Conservation (phyloP, 1,284 basidiomycete genomes). For the Peniophora sp. region DNA sequence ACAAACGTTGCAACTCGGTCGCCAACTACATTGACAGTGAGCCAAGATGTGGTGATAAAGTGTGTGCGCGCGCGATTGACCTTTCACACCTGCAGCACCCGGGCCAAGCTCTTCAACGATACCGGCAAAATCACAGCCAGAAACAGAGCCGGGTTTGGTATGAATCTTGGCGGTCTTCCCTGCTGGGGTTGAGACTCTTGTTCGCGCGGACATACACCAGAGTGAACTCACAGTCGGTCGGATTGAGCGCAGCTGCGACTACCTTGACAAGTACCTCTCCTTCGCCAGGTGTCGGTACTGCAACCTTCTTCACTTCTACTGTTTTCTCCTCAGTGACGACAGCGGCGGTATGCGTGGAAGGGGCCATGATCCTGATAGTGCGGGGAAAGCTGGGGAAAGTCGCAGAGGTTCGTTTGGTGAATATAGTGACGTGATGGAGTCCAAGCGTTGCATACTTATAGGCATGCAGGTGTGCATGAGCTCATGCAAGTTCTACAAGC, state of each 20-base stretch:
- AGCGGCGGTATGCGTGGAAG: background rate
- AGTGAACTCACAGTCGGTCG: slow-evolving; percentile 5
- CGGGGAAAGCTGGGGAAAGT: no score
- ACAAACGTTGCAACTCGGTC: background rate
- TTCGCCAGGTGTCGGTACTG: slow-evolving; percentile 5
- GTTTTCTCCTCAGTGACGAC: slow-evolving; percentile 1
- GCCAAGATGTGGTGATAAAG: no score
- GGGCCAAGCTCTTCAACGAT: slow-evolving; percentile 1
- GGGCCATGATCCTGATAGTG: slow-evolving; percentile 1
- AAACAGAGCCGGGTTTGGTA: background rate
- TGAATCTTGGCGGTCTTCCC: slow-evolving; percentile 2
- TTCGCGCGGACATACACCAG: background rate
- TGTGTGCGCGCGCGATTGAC: no score
- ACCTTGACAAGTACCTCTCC: slow-evolving; percentile 7
- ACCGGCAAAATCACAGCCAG: slow-evolving; percentile 1
- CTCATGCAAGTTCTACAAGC: no score
- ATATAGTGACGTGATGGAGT: no score
- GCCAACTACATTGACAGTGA: background rate
- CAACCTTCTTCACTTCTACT: slow-evolving; percentile 1
- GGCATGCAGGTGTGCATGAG: no score
- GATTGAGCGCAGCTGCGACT: slow-evolving; percentile 6
- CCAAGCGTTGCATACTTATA: no score
- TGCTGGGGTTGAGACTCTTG: background rate
- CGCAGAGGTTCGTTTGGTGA: no score
- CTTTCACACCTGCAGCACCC: background rate